phyloP scores from a whole-genome alignment of 2,329 filamentous ascomycete species.

The Botrytis tulipae region DNA sequence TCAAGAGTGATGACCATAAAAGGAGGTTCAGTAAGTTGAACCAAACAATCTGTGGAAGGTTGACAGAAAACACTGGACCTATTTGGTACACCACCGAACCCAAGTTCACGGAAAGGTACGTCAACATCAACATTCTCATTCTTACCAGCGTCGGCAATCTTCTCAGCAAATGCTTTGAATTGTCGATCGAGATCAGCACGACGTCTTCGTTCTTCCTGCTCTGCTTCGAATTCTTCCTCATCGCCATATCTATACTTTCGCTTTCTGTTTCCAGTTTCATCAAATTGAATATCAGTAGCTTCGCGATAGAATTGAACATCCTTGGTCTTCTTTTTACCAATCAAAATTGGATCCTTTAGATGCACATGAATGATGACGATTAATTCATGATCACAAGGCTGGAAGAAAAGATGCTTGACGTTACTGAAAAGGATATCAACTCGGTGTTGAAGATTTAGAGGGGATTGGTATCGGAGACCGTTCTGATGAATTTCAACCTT shows the following conservation, averaged over 20 bases:
- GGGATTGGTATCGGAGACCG: conserved; percentile 90
- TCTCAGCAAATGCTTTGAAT: conserved; percentile 95
- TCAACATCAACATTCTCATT: conserved; percentile 90
- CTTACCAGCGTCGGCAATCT: conserved; percentile 92
- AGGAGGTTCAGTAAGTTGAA: conserved; percentile 93
- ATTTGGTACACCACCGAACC: conserved; percentile 94
- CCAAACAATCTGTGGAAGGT: conserved; percentile 93
- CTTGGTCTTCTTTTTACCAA: conserved; percentile 97
- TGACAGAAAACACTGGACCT: conserved; percentile 94
- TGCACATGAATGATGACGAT: conserved; percentile 99
- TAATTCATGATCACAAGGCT: conserved; percentile 91
- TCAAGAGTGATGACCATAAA: conserved; percentile 95
- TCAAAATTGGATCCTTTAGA: conserved; percentile 95
- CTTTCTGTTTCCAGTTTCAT: conserved; percentile 97
- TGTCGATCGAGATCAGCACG: conserved; percentile 90
- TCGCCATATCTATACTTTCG: conserved; percentile 97
- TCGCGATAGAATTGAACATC: conserved; percentile 98
- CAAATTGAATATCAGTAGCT: conserved; percentile 97
- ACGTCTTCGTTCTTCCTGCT: conserved; percentile 91
- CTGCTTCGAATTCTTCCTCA: conserved; percentile 97
- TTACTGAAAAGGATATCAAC: conserved; percentile 98
- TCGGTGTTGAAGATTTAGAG: conserved; percentile 73
- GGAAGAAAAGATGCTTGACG: conserved; percentile 98
- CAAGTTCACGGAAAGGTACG: conserved; percentile 93
- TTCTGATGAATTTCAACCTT: conserved; percentile 98